Evolutionary conservation across 495 filamentous ascomycete genomes (phyloP).

Genomic region (Penicillium coffeae): DNA sequence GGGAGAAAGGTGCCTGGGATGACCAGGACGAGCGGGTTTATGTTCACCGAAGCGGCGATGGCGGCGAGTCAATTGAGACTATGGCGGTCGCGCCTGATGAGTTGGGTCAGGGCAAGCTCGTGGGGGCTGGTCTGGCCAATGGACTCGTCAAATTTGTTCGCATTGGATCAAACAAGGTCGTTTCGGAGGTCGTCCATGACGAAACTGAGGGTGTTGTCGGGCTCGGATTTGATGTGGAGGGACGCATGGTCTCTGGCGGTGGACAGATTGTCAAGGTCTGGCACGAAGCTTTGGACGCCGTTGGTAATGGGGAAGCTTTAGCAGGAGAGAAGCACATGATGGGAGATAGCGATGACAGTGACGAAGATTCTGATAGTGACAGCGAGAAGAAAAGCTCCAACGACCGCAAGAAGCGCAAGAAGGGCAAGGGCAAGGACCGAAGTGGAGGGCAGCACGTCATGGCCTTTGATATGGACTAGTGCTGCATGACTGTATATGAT

Average conservation of each 20-base stretch:
- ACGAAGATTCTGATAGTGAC: conserved; percentile 45
- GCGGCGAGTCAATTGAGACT: conserved; percentile 68
- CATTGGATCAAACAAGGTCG: conserved; percentile 56
- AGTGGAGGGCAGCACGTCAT: conserved; percentile 55
- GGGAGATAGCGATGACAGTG: conserved; percentile 42
- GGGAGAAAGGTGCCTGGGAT: conserved; percentile 92
- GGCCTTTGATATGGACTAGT: conserved; percentile 63
- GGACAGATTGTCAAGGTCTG: conserved; percentile 83
- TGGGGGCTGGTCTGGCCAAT: conserved; percentile 73
- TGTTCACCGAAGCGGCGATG: conserved; percentile 53
- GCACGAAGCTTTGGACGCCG: conserved; percentile 52
- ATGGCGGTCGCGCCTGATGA: conserved; percentile 63
- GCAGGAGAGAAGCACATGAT: conserved; percentile 31
- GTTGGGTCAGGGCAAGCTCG: conserved; percentile 61
- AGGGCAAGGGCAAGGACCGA: conserved; percentile 51
- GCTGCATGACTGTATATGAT: conserved; percentile 21
- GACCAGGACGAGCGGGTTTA: conserved; percentile 87
- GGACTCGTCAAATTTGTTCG: conserved; percentile 56
- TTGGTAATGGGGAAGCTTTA: conserved; percentile 36
- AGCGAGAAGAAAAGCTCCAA: conserved; percentile 30
- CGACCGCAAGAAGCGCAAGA: conserved; percentile 57
- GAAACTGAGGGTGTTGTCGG: conserved; percentile 78
- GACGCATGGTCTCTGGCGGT: conserved; percentile 82
- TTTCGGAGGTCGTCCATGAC: conserved; percentile 66
- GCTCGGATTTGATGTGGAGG: conserved; percentile 75